These are phyloP conservation scores for Colletotrichum falcatum DNA, from an alignment of 2,329 filamentous ascomycete species.

Conservation along the genomic window DNA sequence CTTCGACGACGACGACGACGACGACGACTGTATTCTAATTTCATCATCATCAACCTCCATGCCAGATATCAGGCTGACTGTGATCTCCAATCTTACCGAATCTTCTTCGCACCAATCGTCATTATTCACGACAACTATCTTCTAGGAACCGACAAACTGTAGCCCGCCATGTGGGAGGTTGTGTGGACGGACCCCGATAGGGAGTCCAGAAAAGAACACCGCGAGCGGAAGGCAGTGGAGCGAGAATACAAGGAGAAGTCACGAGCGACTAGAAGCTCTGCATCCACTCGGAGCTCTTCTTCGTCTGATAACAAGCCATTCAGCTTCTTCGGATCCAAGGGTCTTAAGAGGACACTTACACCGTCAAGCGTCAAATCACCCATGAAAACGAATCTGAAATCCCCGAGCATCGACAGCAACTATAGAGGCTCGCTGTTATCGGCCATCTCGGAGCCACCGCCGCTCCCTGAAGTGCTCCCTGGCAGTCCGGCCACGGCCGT, in stretches of 20 bases:
- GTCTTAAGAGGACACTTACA: slow-evolving; percentile 49
- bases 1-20: too few relatives aligned
- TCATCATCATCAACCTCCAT: slow-evolving; percentile 25
- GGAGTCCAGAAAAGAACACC: slow-evolving; percentile 65
- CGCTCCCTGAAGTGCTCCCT: slow-evolving; percentile 14
- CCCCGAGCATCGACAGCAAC: slow-evolving; percentile 33
- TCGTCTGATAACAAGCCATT: slow-evolving; percentile 56
- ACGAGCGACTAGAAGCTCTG: slow-evolving; percentile 49
- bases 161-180: slow-evolving; percentile 67
- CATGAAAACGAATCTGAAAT: slow-evolving; percentile 29
- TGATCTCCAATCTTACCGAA: background rate
- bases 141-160: background rate
- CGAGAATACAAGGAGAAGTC: slow-evolving; percentile 50
- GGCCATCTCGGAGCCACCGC: slow-evolving; percentile 27
- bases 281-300: slow-evolving; percentile 58
- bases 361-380: slow-evolving; percentile 43
- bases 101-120: background rate
- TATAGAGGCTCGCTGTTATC: slow-evolving; percentile 37
- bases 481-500: slow-evolving; percentile 17
- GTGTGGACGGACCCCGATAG: slow-evolving; percentile 68
- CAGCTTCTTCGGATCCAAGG: slow-evolving; percentile 58
- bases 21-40: slow-evolving; percentile 29
- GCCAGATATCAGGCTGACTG: slow-evolving; percentile 7
- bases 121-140: background rate
- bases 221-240: slow-evolving; percentile 61